phyloP scores from a whole-genome alignment of 306 rosid genomes.

The Citrullus amarus region DNA sequence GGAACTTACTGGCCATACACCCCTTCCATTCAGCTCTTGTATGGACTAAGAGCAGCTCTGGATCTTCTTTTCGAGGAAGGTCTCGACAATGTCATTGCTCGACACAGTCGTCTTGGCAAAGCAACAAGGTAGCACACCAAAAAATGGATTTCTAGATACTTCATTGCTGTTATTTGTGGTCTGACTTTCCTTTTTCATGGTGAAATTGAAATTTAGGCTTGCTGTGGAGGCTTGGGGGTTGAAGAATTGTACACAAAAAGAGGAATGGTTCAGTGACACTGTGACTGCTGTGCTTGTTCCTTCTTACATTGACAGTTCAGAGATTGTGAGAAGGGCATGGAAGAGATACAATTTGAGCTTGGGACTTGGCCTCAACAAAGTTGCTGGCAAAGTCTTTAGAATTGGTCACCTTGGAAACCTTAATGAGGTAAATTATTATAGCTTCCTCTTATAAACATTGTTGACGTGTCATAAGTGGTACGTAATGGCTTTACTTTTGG shows the following conservation, averaged over 20 bases:
- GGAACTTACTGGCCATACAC: constrained; percentile 98
- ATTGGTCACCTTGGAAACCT: constrained; percentile 95
- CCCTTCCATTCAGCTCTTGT: constrained; percentile 82
- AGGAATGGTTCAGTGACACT: constrained; percentile 91
- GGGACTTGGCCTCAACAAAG: constrained; percentile 92
- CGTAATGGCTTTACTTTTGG: too few species aligned
- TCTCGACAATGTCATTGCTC: constrained; percentile 69
- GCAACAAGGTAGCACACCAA: constrained; percentile 60
- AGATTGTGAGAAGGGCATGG: constrained; percentile 84
- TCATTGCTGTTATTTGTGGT: not conserved
- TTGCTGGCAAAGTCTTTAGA: constrained; percentile 94
- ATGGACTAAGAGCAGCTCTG: constrained; percentile 76
- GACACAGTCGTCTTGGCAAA: constrained; percentile 75
- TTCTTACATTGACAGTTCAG: constrained; percentile 73
- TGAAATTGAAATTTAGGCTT: constrained; percentile 33
- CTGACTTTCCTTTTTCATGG: not conserved
- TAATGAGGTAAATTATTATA: constrained; percentile 60
- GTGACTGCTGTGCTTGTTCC: constrained; percentile 93
- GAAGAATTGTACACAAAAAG: constrained; percentile 93
- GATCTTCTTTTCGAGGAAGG: constrained; percentile 95
- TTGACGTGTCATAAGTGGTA: not conserved
- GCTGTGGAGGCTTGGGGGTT: constrained; percentile 99
- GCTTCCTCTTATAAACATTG: not conserved
- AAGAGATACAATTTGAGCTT: constrained; percentile 87
- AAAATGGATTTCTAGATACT: not conserved